Conservation (phyloP, 768 basidiomycete genomes). For the Rhodotorula diobovata region DNA sequence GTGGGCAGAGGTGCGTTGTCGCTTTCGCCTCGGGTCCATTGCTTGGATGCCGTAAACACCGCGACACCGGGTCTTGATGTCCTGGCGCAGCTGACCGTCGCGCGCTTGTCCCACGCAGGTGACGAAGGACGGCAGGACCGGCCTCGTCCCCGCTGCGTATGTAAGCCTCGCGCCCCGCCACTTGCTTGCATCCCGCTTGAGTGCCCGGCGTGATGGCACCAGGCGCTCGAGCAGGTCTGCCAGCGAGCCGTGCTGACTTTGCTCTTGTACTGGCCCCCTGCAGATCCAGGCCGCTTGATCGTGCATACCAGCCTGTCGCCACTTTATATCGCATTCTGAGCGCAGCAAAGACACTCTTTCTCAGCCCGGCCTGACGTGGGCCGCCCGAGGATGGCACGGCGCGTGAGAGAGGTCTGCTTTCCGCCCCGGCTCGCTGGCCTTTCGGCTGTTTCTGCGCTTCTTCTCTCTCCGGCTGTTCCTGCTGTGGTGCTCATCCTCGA, state of each 20-base stretch:
- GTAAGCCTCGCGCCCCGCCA: neutral
- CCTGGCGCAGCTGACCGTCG: neutral
- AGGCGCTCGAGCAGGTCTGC: too few relatives aligned
- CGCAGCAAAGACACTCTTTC: neutral
- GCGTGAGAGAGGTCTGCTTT: too few relatives aligned
- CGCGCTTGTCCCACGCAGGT: neutral
- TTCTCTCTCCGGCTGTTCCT: too few relatives aligned
- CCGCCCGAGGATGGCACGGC: too few relatives aligned
- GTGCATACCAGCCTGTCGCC: too few relatives aligned
- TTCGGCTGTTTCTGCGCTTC: too few relatives aligned
- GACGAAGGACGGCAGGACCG: conserved; percentile 7
- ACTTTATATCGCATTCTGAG: neutral
- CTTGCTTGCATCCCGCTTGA: neutral
- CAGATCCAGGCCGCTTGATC: neutral
- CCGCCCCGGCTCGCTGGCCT: too few relatives aligned
- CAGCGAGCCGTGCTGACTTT: too few relatives aligned
- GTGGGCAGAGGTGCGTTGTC: conserved; percentile 27
- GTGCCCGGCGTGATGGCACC: too few relatives aligned
- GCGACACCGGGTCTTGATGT: neutral
- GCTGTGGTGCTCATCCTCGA: too few relatives aligned
- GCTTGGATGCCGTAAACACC: neutral
- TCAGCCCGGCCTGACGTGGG: too few relatives aligned
- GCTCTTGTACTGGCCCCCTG: too few relatives aligned
- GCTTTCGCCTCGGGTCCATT: neutral
- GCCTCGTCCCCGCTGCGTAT: conserved; percentile 24